Percentiles rank a stretch among this genome's conserved stretches.
These are phyloP conservation scores for Kwoniella sp. DNA, from an alignment of 768 basidiomycete genomes.

Conservation along the genomic window DNA sequence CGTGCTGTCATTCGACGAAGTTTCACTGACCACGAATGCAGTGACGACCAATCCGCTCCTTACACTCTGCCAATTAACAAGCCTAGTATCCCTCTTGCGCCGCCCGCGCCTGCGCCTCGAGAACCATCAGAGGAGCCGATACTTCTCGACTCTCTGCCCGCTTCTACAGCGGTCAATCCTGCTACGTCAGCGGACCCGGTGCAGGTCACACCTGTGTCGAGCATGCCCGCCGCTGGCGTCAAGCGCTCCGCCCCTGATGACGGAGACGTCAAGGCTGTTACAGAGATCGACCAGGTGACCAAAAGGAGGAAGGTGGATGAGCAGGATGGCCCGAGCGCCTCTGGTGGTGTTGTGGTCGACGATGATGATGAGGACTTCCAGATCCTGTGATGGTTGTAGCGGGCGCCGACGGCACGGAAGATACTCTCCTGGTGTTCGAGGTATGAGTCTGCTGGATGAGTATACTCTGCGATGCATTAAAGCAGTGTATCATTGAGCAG, in stretches of 20 bases:
- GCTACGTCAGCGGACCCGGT: constrained; percentile 3
- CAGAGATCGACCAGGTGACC: constrained; percentile 19
- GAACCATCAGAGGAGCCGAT: constrained; percentile 5
- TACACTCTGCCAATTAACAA: constrained; percentile 12
- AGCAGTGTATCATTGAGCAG: neutral
- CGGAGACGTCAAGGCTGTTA: constrained; percentile 21
- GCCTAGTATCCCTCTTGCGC: constrained; percentile 16
- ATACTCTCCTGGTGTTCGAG: no score
- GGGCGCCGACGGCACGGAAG: neutral
- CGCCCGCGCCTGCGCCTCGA: constrained; percentile 1
- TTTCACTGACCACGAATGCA: neutral
- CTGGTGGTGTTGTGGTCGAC: constrained; percentile 10
- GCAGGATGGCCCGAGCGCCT: neutral
- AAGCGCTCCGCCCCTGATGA: constrained; percentile 41
- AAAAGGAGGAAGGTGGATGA: constrained; percentile 13
- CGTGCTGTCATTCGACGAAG: neutral
- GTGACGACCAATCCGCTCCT: constrained; percentile 8
- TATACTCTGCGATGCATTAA: no score
- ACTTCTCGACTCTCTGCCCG: constrained; percentile 2
- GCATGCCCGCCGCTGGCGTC: constrained; percentile 5
- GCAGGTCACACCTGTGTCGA: constrained; percentile 12
- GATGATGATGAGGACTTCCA: constrained; percentile 39
- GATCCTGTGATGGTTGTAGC: constrained; percentile 13
- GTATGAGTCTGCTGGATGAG: no score
- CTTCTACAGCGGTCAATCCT: neutral